A percentile compares a stretch with the other conserved stretches of the same genome.
These are phyloP conservation scores for Cicer yamashitae DNA, from an alignment of 306 rosid genomes.

Conservation along the genomic window DNA sequence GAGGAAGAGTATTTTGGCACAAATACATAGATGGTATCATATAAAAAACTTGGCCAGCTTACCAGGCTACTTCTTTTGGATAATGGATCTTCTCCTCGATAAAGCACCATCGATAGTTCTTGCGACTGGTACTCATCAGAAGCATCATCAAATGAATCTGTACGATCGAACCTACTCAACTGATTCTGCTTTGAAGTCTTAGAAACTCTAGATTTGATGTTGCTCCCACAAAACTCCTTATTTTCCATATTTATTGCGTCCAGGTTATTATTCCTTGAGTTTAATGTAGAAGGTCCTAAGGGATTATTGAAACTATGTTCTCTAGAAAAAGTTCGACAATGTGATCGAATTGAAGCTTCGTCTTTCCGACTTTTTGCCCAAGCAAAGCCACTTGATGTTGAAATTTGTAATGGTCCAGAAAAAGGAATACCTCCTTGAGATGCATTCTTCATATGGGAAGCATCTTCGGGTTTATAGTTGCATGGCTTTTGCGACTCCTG, in stretches of 20 bases:
- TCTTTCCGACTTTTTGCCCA: slow-evolving; percentile 89
- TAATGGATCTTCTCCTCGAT: slow-evolving; percentile 68
- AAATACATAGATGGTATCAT: too few species aligned
- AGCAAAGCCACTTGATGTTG: slow-evolving; percentile 92
- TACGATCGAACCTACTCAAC: slow-evolving; percentile 85
- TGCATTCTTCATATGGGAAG: slow-evolving; percentile 77
- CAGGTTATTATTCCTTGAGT: slow-evolving; percentile 53
- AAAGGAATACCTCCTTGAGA: slow-evolving; percentile 93
- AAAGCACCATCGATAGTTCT: slow-evolving; percentile 69
- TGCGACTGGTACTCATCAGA: slow-evolving; percentile 88
- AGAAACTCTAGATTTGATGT: slow-evolving; percentile 58
- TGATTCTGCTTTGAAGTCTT: slow-evolving; percentile 71
- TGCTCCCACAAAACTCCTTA: slow-evolving; percentile 50
- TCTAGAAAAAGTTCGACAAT: slow-evolving; percentile 70
- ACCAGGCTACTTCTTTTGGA: slow-evolving; percentile 78
- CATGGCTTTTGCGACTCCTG: slow-evolving; percentile 57
- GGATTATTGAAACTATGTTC: slow-evolving; percentile 64
- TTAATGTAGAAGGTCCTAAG: slow-evolving; percentile 56
- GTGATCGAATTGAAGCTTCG: slow-evolving; percentile 62
- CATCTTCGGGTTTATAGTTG: slow-evolving; percentile 63
- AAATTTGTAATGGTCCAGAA: slow-evolving; percentile 87
- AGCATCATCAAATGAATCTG: slow-evolving; percentile 76
- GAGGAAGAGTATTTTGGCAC: too few species aligned
- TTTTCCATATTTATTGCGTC: slow-evolving; percentile 64
- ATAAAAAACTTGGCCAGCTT: slow-evolving; percentile 34